phyloP scores from a whole-genome alignment of 768 basidiomycete species.

The Suillus alpinus region DNA sequence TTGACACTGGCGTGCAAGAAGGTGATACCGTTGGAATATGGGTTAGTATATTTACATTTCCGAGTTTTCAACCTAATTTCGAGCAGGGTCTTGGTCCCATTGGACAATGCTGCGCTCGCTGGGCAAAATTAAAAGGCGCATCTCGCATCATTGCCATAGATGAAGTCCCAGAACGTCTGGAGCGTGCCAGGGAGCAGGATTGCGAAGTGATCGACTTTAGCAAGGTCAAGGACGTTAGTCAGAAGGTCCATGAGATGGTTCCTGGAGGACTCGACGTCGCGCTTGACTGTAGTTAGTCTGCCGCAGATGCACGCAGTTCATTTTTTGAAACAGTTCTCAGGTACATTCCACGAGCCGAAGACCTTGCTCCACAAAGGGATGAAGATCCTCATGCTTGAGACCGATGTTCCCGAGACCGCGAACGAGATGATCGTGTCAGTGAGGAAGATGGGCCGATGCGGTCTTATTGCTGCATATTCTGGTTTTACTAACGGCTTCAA shows the following conservation, averaged over 20 bases:
- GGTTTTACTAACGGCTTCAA: conserved; percentile 68
- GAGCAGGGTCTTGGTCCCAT: conserved; percentile 62
- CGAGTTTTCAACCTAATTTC: neutral
- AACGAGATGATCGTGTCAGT: conserved; percentile 50
- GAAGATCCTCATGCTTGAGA: conserved; percentile 72
- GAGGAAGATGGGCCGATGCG: conserved; percentile 56
- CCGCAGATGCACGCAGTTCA: conserved; percentile 11
- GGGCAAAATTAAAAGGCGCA: conserved; percentile 66
- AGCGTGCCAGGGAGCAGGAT: conserved; percentile 43
- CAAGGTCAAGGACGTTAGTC: conserved; percentile 43
- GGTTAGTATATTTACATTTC: conserved; percentile 34
- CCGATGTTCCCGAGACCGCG: conserved; percentile 64
- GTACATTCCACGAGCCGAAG: conserved; percentile 73
- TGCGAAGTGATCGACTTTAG: conserved; percentile 62
- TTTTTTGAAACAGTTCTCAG: conserved; percentile 17
- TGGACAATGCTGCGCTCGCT: conserved; percentile 58
- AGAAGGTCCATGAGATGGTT: conserved; percentile 55
- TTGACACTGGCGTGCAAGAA: conserved; percentile 69
- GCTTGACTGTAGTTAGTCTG: conserved; percentile 44
- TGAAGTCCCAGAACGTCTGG: conserved; percentile 48
- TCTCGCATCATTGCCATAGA: conserved; percentile 72
- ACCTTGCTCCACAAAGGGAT: conserved; percentile 61
- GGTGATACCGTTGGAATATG: conserved; percentile 73
- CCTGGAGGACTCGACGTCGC: conserved; percentile 65
- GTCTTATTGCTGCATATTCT: conserved; percentile 67